These are phyloP conservation scores for Phaseolus coccineus DNA, from an alignment of 331 rosid genomes.

Conservation along the genomic window DNA sequence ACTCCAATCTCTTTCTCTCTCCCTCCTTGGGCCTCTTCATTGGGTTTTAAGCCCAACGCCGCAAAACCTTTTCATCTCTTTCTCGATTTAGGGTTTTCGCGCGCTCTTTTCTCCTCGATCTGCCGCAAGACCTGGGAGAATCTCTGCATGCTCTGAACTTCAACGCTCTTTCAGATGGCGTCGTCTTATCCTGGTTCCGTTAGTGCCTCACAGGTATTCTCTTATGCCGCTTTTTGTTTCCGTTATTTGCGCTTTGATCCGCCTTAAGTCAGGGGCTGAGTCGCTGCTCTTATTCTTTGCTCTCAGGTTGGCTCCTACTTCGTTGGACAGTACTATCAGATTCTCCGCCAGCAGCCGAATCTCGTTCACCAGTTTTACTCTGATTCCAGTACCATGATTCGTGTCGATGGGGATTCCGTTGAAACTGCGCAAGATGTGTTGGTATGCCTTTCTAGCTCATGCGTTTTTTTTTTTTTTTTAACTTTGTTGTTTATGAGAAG, in stretches of 20 bases:
- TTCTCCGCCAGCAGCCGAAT: slow-evolving; percentile 81
- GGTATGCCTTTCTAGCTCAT: slow-evolving; percentile 44
- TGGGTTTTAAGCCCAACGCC: background rate
- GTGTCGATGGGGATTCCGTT: slow-evolving; percentile 70
- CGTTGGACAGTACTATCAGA: slow-evolving; percentile 86
- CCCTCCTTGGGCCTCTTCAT: background rate
- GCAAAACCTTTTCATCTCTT: too few relatives aligned
- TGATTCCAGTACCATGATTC: slow-evolving; percentile 71
- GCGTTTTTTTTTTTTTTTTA: too few relatives aligned
- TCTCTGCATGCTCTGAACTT: slow-evolving; percentile 44
- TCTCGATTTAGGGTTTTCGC: slow-evolving; percentile 45
- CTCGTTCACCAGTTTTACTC: slow-evolving; percentile 88
- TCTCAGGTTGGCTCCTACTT: slow-evolving; percentile 87
- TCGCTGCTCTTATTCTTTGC: background rate
- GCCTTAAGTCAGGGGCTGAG: background rate
- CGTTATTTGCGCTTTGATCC: background rate
- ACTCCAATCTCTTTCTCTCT: background rate
- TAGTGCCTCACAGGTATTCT: slow-evolving; percentile 52
- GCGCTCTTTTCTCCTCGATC: slow-evolving; percentile 44
- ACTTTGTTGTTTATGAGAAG: background rate
- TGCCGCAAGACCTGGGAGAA: slow-evolving; percentile 3
- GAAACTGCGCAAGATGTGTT: slow-evolving; percentile 68
- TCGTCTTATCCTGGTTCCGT: slow-evolving; percentile 44
- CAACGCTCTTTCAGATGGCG: slow-evolving; percentile 29
- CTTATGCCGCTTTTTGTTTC: too few relatives aligned